These are phyloP conservation scores for Trichomonascaceae sp. DNA, from an alignment of 1,139 yeast species.

Conservation along the genomic window DNA sequence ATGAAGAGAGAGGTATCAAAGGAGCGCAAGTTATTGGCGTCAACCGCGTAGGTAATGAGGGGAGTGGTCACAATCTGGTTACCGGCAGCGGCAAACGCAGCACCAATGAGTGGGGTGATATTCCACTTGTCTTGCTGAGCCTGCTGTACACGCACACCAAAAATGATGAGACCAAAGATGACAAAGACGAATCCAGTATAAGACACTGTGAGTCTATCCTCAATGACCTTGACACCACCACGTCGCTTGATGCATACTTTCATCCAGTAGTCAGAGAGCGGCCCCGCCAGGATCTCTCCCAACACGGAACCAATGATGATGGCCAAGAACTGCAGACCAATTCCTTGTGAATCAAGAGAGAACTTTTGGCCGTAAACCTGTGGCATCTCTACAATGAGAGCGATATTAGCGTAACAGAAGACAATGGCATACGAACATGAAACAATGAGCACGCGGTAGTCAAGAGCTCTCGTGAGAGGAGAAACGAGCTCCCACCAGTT, in stretches of 20 bases:
- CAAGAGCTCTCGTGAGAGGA: slow-evolving; percentile 3
- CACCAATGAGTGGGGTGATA: slow-evolving; percentile 21
- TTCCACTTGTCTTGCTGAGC: slow-evolving; percentile 18
- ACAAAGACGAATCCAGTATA: slow-evolving; percentile 18
- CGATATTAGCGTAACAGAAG: slow-evolving; percentile 20
- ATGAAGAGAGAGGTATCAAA: slow-evolving; percentile 4
- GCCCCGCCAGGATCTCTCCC: slow-evolving; percentile 22
- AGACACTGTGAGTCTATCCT: slow-evolving; percentile 18
- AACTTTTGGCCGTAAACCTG: slow-evolving; percentile 18
- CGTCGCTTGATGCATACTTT: slow-evolving; percentile 7
- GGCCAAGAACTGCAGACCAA: slow-evolving; percentile 20
- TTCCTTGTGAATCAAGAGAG: slow-evolving; percentile 17
- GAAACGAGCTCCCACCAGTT: slow-evolving; percentile 4
- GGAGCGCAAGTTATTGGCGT: slow-evolving; percentile 4
- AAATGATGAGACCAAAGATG: slow-evolving; percentile 20
- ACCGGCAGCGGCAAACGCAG: slow-evolving; percentile 21
- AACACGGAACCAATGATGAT: slow-evolving; percentile 19
- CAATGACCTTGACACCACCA: slow-evolving; percentile 12
- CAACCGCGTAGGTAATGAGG: slow-evolving; percentile 16
- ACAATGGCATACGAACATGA: slow-evolving; percentile 17
- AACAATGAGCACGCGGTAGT: slow-evolving; percentile 9
- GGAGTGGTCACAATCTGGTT: slow-evolving; percentile 21
- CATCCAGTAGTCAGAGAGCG: slow-evolving; percentile 23
- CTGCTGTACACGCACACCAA: slow-evolving; percentile 18
- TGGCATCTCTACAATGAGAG: slow-evolving; percentile 21